Percentiles rank a stretch among this genome's conserved stretches.
These are phyloP conservation scores for Excoecaria cochinchinensis DNA, from an alignment of 345 rosid genomes.

Conservation along the genomic window DNA sequence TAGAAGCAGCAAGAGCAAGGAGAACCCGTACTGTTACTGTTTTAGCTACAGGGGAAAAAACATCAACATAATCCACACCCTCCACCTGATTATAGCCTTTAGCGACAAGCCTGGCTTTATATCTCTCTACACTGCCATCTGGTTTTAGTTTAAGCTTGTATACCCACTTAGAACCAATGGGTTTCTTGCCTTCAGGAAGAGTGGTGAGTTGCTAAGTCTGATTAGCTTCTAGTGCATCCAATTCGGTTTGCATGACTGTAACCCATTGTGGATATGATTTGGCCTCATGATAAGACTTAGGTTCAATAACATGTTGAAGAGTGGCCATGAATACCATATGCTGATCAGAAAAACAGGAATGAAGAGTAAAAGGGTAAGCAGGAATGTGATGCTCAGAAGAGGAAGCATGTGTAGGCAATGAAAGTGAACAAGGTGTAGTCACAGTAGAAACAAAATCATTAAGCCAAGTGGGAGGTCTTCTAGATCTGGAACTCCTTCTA, in stretches of 20 bases:
- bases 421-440: too few relatives aligned
- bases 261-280: neutral
- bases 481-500: too few relatives aligned
- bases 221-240: neutral
- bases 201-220: neutral
- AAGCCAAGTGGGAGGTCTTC: too few relatives aligned
- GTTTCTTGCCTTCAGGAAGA: neutral
- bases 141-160: neutral
- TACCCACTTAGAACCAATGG: neutral
- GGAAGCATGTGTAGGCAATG: neutral
- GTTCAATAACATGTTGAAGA: neutral
- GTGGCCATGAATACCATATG: too few relatives aligned
- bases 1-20: neutral
- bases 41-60: neutral
- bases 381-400: too few relatives aligned
- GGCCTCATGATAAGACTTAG: neutral
- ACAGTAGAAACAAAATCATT: too few relatives aligned
- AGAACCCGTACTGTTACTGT: neutral
- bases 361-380: too few relatives aligned
- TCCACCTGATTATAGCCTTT: neutral
- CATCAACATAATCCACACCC: neutral
- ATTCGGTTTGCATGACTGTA: neutral
- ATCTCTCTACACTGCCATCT: neutral
- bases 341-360: too few relatives aligned
- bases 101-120: neutral